Base-by-base conservation (phyloP, 2,329 filamentous ascomycete genomes). In the Juglanconis sp. region DNA sequence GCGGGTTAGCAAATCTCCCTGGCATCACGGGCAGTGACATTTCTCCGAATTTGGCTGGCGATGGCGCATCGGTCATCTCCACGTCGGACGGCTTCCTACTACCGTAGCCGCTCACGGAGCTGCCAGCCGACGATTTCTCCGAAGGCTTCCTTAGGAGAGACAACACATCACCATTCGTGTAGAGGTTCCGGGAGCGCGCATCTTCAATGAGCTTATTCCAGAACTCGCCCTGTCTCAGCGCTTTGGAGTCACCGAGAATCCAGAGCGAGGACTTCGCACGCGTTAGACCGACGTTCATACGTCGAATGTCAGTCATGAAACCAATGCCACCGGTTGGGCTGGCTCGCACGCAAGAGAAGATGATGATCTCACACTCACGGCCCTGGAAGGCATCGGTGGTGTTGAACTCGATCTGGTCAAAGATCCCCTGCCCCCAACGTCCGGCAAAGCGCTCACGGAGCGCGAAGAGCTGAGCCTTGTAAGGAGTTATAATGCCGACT, bases 261-360 rank as follows among this genome's bases (percentile, higher is more conserved):
- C 94, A 99, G 9, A 99, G 82, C 38, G 94, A 97, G 9, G 91
- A 96, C 74, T 96, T 97, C 5, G 95, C 96, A 80, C 95, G 89
- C 30, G 95, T 99, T 62, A 99, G 81, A 77, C 95, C 95, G 69
- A 99, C 95, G 74, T 99, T 99, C 96, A 99, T 98, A 81, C 95
- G 94, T 61, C 95, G 87, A 70, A 99, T 96, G 73, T 99, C 95
- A 57, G 91, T 90, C 84, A 99, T 89, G 85, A 99, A 99, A 81
- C 95, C 95, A 70, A 99, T 96, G 69, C 94, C 92, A n/a, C 90
- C 90, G 7, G 89, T 90, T n/a, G 91, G 86, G 35, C 90, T 94
- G 30, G 95, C 94, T 77, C 95, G 88, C 63, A 99, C 95, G 74
- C 96, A 99, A 46, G 95, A 98, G 78, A 99, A 99, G 65, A 99